Base-by-base conservation (phyloP, 176 grass and related monocot species). In the Aegilops longissima region DNA sequence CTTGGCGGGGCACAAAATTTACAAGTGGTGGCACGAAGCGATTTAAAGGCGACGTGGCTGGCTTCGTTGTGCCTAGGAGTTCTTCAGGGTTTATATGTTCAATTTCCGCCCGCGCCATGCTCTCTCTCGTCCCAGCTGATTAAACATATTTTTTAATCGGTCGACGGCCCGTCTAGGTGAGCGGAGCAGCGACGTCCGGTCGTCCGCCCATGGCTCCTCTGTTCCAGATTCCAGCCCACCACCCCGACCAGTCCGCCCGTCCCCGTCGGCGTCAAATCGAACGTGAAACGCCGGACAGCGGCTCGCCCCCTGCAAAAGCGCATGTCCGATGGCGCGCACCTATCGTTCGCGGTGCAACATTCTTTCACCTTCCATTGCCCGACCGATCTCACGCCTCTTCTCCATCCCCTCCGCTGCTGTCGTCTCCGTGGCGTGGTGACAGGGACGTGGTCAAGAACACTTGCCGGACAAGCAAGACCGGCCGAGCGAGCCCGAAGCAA, bases 361-460 rank as follows among this genome's bases (percentile, higher is more conserved):
- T 82, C 70, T 56, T 52, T 87, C 58, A 8, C 35, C 13, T 5
- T 61, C 62, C 62, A 34, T 76, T 87, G 59, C 20, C 33, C 82
- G 18, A 4, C 31, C 82, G 18, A 4, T 16, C 47, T 14, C 47
- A 16, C 44, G 70, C 79, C 6, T 64, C 65, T 30, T 74, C 25
- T 6, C 11, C 40, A 6, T 16, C 39, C 14, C n/a, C 59, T 31
- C 9, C n/a, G 18, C 20, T 40, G 4, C 0, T 23, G 73, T 54
- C 56, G 83, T 78, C 76, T 12, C 63, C 30, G 8, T 52, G 11
- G 11, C 29, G 7, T 52, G 12, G 12, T 7, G 85, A 91, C 81
- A 84, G 29, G 20, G 85, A 81, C 47, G 85, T 3, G 85, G 86
- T 87, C 77, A 85, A 71, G 77, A 88, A 76, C 76, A 85, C 85